Evolutionary conservation across 106 monocot species (phyloP).

Genomic region (Gastrodia elata): DNA sequence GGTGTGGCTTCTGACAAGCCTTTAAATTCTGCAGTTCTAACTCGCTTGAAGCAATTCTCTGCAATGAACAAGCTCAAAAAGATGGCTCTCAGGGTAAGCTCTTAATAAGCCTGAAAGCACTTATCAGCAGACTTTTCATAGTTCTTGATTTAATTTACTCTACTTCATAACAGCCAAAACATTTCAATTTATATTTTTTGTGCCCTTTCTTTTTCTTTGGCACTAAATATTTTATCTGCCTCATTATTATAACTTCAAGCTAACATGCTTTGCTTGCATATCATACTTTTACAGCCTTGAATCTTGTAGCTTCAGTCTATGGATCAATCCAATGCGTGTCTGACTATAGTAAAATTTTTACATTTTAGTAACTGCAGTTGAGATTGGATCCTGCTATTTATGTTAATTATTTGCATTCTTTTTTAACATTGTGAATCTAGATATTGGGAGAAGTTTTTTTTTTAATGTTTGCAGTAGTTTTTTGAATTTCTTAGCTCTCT

Average conservation of each 20-base stretch:
- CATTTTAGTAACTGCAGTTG: too few species aligned
- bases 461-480: too few species aligned
- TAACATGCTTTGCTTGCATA: too few species aligned
- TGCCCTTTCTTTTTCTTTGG: too few species aligned
- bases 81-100: slow-evolving; percentile 25
- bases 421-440: not conserved
- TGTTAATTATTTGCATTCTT: not conserved
- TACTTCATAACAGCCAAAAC: not conserved
- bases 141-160: not conserved
- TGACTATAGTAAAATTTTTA: too few species aligned
- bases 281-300: too few species aligned
- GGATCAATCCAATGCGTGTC: too few species aligned
- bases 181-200: too few species aligned
- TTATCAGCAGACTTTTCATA: not conserved
- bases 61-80: slow-evolving; percentile 27
- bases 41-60: slow-evolving; percentile 21
- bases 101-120: not conserved
- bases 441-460: not conserved
- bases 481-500: not conserved
- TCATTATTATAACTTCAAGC: too few species aligned
- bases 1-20: slow-evolving; percentile 19
- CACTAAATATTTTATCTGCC: too few species aligned
- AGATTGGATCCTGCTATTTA: too few species aligned
- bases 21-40: slow-evolving; percentile 19
- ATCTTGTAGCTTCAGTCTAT: too few species aligned